Base-by-base conservation (phyloP, 1,139 yeast species). In the Pichia sp. region DNA sequence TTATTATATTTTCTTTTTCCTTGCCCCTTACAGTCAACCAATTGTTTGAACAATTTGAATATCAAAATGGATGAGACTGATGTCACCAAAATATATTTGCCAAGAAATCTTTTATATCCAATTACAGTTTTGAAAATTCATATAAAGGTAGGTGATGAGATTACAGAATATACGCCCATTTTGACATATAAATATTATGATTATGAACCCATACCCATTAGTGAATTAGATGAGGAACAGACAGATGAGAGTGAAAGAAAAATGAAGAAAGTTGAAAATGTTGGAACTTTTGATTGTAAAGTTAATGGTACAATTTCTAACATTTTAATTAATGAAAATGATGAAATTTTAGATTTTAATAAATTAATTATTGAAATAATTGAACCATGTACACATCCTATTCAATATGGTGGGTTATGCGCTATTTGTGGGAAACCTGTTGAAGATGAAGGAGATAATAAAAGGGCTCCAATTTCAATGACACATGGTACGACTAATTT, bases 401-500 rank as follows among this genome's bases (percentile, higher is more conserved):
- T 93, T n/a, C 96, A 91, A 53, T 91, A 83, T 57, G 95, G 95
- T 15, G 98, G 98, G 0, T 68, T 91, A 35, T 91, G 99, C 66
- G 97, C 96, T 0, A 65, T 88, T 26, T 91, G 99, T 62, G 98
- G 98, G 7, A 76, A 77, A 46, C 73, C 85, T 3, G 74, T 89
- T n/a, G 93, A 80, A 51, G 93, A 80, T 50, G 88, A 79, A 52
- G 77, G 76, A 44, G 95, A 86, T 48, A 79, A 79, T 53, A 87
- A 82, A 48, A 64, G 95, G 25, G 95, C 95, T 16, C 84, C 91
- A 2, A 83, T 87, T 33, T 69, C 88, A 21, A 87, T 91, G 89
- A 76, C 95, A 1, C 96, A 91, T 60, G 95, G 87, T 37, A 83
- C 86, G 34, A 76, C 83, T n/a, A 88, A 91, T 33, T 68, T 91